These are phyloP conservation scores for Psilocybe subaeruginosa DNA, from an alignment of 768 basidiomycete species.

Conservation along the genomic window DNA sequence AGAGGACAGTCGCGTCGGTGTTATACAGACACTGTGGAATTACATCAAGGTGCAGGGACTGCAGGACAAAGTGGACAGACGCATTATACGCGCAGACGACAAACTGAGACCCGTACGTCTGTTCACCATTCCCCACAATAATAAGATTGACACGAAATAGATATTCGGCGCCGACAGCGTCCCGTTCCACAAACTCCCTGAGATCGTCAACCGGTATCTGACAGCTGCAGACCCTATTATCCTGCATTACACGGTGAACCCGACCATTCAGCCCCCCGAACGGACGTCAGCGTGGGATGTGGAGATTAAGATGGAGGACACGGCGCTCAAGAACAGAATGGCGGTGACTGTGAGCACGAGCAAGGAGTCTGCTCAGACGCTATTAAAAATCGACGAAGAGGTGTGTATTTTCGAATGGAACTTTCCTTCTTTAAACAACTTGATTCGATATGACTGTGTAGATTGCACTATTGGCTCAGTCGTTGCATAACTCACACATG, in stretches of 20 bases:
- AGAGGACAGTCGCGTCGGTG: conserved; percentile 82
- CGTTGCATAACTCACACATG: conserved; percentile 83
- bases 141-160: conserved; percentile 33
- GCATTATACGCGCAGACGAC: conserved; percentile 71
- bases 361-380: conserved; percentile 68
- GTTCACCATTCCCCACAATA: neutral
- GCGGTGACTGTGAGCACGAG: conserved; percentile 67
- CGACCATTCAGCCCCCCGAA: conserved; percentile 63
- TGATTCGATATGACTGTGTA: conserved; percentile 28
- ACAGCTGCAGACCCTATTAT: conserved; percentile 78
- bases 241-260: conserved; percentile 76
- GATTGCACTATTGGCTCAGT: conserved; percentile 86
- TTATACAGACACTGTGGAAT: conserved; percentile 87
- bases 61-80: conserved; percentile 82
- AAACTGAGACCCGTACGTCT: conserved; percentile 61
- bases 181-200: conserved; percentile 80
- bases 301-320: conserved; percentile 87
- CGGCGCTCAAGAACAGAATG: conserved; percentile 73
- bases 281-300: conserved; percentile 83
- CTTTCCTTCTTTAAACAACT: neutral
- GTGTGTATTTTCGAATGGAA: conserved; percentile 38
- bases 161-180: conserved; percentile 74
- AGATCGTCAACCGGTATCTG: conserved; percentile 82
- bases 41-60: conserved; percentile 86
- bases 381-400: conserved; percentile 86